These are phyloP conservation scores for Aplosporella prunicola DNA, from an alignment of 2,329 filamentous ascomycete species.

Conservation along the genomic window DNA sequence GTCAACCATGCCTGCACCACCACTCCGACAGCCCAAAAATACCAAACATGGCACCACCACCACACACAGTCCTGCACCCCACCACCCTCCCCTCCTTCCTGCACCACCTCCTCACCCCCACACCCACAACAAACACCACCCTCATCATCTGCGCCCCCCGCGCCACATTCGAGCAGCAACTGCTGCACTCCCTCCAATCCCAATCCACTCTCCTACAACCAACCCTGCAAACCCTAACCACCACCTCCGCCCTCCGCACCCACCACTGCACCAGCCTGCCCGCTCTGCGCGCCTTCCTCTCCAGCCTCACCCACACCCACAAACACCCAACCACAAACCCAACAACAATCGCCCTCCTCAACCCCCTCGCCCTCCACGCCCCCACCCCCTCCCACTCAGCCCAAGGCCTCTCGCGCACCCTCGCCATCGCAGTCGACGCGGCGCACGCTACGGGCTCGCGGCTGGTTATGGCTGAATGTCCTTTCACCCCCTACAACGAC, in stretches of 20 bases:
- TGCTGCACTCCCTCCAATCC: constrained; percentile 25
- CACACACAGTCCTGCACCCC: constrained; percentile 23
- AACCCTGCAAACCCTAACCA: constrained; percentile 55
- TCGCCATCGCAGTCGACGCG: constrained; percentile 54
- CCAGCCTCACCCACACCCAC: too few species aligned
- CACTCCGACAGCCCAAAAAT: too few species aligned
- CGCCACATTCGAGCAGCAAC: constrained; percentile 52
- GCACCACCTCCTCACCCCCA: constrained; percentile 47
- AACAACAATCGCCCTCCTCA: constrained; percentile 58
- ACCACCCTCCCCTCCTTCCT: constrained; percentile 46
- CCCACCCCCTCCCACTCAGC: constrained; percentile 65
- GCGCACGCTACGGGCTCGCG: too few species aligned
- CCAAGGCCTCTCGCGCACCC: constrained; percentile 57
- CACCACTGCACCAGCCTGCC: constrained; percentile 16
- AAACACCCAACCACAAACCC: too few species aligned
- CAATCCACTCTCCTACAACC: constrained; percentile 12
- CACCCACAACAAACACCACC: constrained; percentile 49
- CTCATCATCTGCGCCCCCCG: constrained; percentile 62
- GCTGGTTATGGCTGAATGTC: too few species aligned
- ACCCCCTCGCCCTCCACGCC: constrained; percentile 55
- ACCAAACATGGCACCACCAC: too few species aligned
- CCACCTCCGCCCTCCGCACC: constrained; percentile 39
- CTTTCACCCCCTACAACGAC: too few species aligned
- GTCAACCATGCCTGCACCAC: too few species aligned
- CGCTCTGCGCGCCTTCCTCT: not conserved